Evolutionary conservation across 148 eudicot genomes (phyloP).

Genomic region (Polygonum aviculare): DNA sequence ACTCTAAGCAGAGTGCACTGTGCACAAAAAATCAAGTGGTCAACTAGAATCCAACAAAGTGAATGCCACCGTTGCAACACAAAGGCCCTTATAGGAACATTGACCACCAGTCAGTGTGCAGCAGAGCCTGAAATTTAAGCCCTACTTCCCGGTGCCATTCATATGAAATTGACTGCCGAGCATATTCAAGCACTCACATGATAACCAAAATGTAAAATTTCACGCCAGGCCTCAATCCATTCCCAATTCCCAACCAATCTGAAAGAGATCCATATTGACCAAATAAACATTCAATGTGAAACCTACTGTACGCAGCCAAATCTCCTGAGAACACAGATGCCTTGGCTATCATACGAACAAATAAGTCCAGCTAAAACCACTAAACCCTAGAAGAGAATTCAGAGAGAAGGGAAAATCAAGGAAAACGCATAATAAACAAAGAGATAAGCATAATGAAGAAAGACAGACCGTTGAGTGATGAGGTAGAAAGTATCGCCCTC

Average conservation of each 20-base stretch:
- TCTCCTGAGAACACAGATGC: not conserved
- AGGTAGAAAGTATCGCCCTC: constrained; percentile 77
- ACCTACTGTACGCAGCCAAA: not conserved
- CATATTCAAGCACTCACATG: not conserved
- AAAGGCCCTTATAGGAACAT: not conserved
- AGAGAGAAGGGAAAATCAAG: not conserved
- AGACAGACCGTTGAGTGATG: constrained; percentile 56
- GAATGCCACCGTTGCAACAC: not conserved
- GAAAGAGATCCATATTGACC: not conserved
- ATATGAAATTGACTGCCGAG: not conserved
- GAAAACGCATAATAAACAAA: not conserved
- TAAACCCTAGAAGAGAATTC: constrained; percentile 6
- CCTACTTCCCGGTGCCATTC: not conserved
- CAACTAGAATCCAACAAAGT: not conserved
- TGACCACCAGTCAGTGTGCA: not conserved
- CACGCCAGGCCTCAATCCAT: not conserved
- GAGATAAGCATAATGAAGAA: not conserved
- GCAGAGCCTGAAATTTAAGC: not conserved
- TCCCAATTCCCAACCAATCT: not conserved
- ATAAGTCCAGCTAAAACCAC: not conserved
- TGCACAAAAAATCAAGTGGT: too few relatives aligned
- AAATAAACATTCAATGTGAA: not conserved
- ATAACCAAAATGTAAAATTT: not conserved
- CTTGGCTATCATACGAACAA: not conserved
- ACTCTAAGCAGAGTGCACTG: too few relatives aligned